A percentile compares a stretch with the other conserved stretches of the same genome.
Evolutionary conservation across 2,329 filamentous ascomycete species (phyloP).

Genomic region (Fusarium nygamai): DNA sequence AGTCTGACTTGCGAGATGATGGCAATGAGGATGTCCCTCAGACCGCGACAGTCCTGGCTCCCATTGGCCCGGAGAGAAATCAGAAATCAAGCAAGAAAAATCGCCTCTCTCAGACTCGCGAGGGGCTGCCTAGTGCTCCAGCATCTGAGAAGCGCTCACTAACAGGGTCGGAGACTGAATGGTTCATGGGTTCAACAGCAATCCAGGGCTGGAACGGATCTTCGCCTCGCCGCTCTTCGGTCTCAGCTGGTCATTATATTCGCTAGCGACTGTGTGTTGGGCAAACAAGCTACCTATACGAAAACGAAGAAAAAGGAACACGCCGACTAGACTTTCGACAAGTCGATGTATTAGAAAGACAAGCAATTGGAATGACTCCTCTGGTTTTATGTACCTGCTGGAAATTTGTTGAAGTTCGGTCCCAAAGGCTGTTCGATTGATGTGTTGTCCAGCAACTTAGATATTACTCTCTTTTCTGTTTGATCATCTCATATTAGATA

Average conservation of each 20-base stretch:
- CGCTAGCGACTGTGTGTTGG: neutral
- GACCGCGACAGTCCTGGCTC: slow-evolving; percentile 3
- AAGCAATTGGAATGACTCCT: neutral
- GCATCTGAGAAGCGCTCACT: slow-evolving; percentile 44
- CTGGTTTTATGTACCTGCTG: neutral
- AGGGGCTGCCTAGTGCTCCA: slow-evolving; percentile 44
- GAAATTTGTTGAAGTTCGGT: neutral
- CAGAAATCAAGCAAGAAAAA: slow-evolving; percentile 3
- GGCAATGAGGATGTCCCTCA: slow-evolving; percentile 9
- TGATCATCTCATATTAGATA: slow-evolving; percentile 22
- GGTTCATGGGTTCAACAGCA: slow-evolving; percentile 12
- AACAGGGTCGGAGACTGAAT: slow-evolving; percentile 42
- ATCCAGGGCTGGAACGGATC: slow-evolving; percentile 23
- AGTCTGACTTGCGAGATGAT: slow-evolving; percentile 25
- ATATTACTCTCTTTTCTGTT: slow-evolving; percentile 27
- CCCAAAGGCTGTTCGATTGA: neutral
- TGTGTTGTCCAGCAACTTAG: slow-evolving; percentile 14
- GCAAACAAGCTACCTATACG: slow-evolving; percentile 3
- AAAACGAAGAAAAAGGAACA: slow-evolving; percentile 2
- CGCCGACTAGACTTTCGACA: neutral
- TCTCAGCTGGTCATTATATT: slow-evolving; percentile 16
- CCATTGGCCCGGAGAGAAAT: slow-evolving; percentile 28
- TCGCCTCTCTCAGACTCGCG: slow-evolving; percentile 21
- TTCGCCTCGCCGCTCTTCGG: slow-evolving; percentile 18
- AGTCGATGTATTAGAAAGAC: neutral